phyloP scores from a whole-genome alignment of 352 stramenopile species.

The Pythium sukuiense region DNA sequence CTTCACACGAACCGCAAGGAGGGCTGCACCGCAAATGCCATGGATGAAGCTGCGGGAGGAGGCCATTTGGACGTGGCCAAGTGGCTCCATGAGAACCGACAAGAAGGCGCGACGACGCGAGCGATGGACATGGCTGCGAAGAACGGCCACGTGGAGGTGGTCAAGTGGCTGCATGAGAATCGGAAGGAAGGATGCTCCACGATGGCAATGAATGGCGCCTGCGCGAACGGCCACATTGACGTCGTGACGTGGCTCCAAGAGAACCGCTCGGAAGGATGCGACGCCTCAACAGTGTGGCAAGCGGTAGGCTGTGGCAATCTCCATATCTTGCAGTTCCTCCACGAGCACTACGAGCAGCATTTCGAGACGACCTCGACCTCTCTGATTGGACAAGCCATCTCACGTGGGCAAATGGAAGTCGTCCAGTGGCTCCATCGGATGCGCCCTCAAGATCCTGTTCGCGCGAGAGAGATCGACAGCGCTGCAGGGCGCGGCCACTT shows the following conservation, averaged over 20 bases:
- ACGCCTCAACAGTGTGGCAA: conserved; percentile 55
- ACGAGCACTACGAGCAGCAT: conserved; percentile 34
- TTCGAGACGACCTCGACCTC: conserved; percentile 48
- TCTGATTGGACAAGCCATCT: conserved; percentile 49
- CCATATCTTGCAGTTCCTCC: conserved; percentile 43
- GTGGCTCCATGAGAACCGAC: conserved; percentile 42
- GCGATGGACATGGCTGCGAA: conserved; percentile 55
- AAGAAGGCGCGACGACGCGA: conserved; percentile 38
- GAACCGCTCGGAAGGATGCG: conserved; percentile 45
- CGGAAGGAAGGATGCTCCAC: conserved; percentile 40
- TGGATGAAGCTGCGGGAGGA: conserved; percentile 47
- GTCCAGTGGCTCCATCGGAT: conserved; percentile 34
- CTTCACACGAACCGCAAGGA: conserved; percentile 38
- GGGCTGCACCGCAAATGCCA: conserved; percentile 40
- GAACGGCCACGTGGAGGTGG: conserved; percentile 49
- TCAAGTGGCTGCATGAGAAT: conserved; percentile 50
- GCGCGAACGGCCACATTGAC: conserved; percentile 45
- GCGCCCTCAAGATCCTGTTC: conserved; percentile 8
- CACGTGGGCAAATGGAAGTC: conserved; percentile 38
- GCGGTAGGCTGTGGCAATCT: conserved; percentile 53
- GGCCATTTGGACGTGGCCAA: conserved; percentile 48
- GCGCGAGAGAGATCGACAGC: conserved; percentile 23
- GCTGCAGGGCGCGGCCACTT: conserved; percentile 28
- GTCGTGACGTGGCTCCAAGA: conserved; percentile 56
- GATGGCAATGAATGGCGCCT: conserved; percentile 49